Evolutionary conservation across 495 filamentous ascomycete species (phyloP), one percentile per base, ranked within the genome.

Genomic region (Paragyromitra xinjiangensis): DNA sequence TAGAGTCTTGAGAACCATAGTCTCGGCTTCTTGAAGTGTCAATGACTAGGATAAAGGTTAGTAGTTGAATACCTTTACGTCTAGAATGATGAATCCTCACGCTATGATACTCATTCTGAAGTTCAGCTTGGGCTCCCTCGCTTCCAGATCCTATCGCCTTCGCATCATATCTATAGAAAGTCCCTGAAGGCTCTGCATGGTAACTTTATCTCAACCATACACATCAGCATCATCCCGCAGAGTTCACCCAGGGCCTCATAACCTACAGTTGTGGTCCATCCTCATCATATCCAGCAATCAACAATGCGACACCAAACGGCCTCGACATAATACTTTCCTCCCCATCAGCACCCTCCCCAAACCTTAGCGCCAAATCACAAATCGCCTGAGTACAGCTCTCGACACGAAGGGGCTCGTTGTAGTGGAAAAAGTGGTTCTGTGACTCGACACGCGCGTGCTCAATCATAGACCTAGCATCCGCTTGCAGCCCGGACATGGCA

Each of bases 321-420:
- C 95, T 88, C 81, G 90, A 92, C 95, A 99, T 99, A 81, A 98
- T 93, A 86, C 93, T 96, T 87, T 97, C 96, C 87, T 99, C 95
- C 73, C 96, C 95, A 82, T 98, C 95, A 51, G 95, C 95, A 76
- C 92, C 93, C 89, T 99, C 95, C 70, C 95, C 95, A 84, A 99
- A 99, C 83, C 96, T 88, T 83, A 99, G 87, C 69, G 95, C 95
- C 83, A 99, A 85, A 86, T 99, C 95, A 84, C 95, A 99, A 84
- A 99, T 98, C 65, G 95, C 95, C 86, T 99, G 95, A 71, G 95
- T 98, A 85, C 94, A 97, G 88, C 92, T 95, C 90, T 99, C 96
- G 66, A 97, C 94, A 75, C 94, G 88, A 81, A 99, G 88, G 69
- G 90, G 88, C 86, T 99, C 95, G 85, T 94, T 95, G 85, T 93